Evolutionary conservation across 2,329 filamentous ascomycete species (phyloP).

Genomic region (Exophiala aquamarina): DNA sequence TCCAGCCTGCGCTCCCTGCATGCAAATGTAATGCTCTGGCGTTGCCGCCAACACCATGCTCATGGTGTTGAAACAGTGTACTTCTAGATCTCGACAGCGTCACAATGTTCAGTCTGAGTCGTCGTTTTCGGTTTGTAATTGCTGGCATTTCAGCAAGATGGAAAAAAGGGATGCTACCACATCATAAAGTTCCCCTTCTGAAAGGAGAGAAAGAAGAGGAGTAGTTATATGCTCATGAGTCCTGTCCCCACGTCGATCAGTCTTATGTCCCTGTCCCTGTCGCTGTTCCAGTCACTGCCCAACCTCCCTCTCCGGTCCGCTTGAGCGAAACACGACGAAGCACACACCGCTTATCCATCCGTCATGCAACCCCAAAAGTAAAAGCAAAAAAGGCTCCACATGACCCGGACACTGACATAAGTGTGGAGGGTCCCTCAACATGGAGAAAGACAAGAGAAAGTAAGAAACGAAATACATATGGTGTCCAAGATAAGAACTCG

Average conservation of each 20-base stretch:
- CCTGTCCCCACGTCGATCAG: neutral
- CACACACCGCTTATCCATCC: too few relatives aligned
- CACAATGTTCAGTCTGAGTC: slow-evolving; percentile 8
- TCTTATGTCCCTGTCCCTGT: neutral
- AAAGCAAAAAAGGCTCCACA: slow-evolving; percentile 2
- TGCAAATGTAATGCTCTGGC: too few relatives aligned
- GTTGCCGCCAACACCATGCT: neutral
- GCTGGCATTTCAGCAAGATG: neutral
- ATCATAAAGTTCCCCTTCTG: slow-evolving; percentile 4
- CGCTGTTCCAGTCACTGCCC: neutral
- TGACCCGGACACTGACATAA: neutral
- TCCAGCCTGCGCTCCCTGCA: too few relatives aligned
- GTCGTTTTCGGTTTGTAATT: slow-evolving; percentile 3
- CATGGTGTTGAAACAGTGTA: slow-evolving; percentile 1
- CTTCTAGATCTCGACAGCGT: neutral
- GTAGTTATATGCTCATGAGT: slow-evolving; percentile 11
- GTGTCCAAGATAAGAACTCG: slow-evolving; percentile 11
- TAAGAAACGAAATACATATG: slow-evolving; percentile 7
- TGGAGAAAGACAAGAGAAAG: neutral
- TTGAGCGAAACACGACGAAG: too few relatives aligned
- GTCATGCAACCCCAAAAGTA: neutral
- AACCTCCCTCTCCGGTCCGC: neutral
- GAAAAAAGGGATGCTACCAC: slow-evolving; percentile 5
- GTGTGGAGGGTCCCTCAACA: neutral
- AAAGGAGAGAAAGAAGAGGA: slow-evolving; percentile 16